phyloP scores from a whole-genome alignment of 2,329 filamentous ascomycete species.

The Lachnellula occidentalis region DNA sequence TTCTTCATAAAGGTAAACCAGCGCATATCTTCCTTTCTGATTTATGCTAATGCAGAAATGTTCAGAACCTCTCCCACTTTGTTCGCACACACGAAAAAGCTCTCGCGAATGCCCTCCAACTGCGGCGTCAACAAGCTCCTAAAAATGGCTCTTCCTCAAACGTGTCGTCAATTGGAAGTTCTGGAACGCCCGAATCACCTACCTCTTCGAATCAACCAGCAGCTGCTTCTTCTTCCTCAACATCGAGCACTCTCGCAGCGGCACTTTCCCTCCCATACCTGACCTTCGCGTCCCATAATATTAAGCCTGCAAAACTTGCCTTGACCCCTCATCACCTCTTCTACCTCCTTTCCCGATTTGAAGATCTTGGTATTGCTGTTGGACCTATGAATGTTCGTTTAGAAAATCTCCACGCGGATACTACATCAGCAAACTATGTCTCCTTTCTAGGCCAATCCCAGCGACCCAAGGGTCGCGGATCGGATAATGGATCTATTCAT shows the following conservation, averaged over 20 bases:
- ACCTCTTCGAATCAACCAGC: conserved; percentile 55
- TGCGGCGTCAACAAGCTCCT: conserved; percentile 64
- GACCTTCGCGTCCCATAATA: conserved; percentile 74
- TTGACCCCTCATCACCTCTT: conserved; percentile 95
- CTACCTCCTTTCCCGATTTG: conserved; percentile 91
- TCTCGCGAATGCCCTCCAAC: conserved; percentile 88
- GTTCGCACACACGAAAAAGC: conserved; percentile 97
- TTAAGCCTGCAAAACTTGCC: conserved; percentile 87
- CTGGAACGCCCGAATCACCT: conserved; percentile 30
- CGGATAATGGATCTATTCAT: conserved; percentile 85
- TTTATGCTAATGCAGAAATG: neutral
- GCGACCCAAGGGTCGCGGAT: conserved; percentile 69
- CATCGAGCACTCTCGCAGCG: conserved; percentile 70
- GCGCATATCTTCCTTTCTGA: neutral
- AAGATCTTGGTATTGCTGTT: conserved; percentile 83
- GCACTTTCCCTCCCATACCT: conserved; percentile 83
- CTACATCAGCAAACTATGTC: conserved; percentile 85
- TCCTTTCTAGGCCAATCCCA: conserved; percentile 87
- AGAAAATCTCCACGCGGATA: conserved; percentile 88
- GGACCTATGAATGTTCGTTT: conserved; percentile 94
- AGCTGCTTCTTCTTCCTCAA: conserved; percentile 56
- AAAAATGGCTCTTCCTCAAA: conserved; percentile 67
- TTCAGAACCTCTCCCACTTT: conserved; percentile 87
- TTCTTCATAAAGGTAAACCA: conserved; percentile 74
- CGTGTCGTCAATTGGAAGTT: conserved; percentile 49